Percentiles rank a stretch among this genome's conserved stretches.
Conservation (phyloP, 257 asterid species). For the Schizonepeta tenuifolia region DNA sequence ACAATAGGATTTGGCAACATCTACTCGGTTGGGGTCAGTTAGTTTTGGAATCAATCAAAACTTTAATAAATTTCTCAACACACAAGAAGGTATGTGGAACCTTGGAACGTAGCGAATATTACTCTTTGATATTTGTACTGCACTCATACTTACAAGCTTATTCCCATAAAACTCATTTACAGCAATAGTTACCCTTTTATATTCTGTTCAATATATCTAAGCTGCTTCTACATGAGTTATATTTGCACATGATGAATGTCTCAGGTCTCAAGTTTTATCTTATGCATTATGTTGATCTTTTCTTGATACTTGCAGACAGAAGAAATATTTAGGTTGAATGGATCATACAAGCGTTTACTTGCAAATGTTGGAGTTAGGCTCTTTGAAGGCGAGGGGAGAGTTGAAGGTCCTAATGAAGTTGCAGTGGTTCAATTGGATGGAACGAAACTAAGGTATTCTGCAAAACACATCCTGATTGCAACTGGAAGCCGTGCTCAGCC, state of each 20-base stretch:
- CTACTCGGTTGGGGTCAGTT: no score
- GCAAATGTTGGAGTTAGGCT: constrained; percentile 90
- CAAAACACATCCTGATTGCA: constrained; percentile 87
- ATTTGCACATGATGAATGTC: neutral
- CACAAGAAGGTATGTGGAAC: constrained; percentile 70
- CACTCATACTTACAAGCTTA: neutral
- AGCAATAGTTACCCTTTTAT: neutral
- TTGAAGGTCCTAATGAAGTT: constrained; percentile 88
- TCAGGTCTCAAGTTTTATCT: neutral
- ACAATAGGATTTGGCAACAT: no score
- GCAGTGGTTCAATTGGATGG: constrained; percentile 90
- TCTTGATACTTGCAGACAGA: constrained; percentile 61
- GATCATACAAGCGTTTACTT: constrained; percentile 85
- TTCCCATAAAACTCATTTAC: neutral
- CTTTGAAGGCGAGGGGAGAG: constrained; percentile 95
- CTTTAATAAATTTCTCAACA: no score
- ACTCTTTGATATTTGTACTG: constrained; percentile 9
- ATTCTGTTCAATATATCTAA: neutral
- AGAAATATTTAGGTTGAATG: constrained; percentile 89
- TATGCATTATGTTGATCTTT: constrained; percentile 16
- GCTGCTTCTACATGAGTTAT: neutral
- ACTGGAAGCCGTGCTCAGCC: constrained; percentile 96
- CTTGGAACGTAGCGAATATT: neutral
- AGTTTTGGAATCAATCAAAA: no score
- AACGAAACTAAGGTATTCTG: constrained; percentile 80